phyloP scores from a whole-genome alignment of 331 rosid genomes.

The Rhamnella rubrinervis region DNA sequence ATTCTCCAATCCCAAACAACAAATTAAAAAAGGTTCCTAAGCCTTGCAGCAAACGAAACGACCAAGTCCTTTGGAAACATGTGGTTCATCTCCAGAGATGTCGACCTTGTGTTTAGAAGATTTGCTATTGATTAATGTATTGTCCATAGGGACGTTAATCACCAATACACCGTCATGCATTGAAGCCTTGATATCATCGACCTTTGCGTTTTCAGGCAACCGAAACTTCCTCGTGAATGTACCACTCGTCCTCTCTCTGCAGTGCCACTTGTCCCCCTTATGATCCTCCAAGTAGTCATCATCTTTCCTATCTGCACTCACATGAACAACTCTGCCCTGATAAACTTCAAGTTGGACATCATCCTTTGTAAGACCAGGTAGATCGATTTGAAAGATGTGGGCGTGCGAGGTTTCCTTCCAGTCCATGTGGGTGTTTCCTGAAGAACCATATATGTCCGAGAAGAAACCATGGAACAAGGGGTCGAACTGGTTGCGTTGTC shows the following conservation, averaged over 20 bases:
- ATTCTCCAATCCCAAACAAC: too few species aligned
- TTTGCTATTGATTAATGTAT: constrained; percentile 29
- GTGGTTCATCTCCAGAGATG: constrained; percentile 34
- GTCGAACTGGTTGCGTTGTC: constrained; percentile 19
- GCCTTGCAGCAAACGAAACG: constrained; percentile 61
- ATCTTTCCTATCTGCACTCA: constrained; percentile 43
- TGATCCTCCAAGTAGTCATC: constrained; percentile 9
- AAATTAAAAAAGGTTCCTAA: constrained; percentile 8
- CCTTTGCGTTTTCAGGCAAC: constrained; percentile 51
- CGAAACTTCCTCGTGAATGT: constrained; percentile 40
- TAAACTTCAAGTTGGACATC: constrained; percentile 53
- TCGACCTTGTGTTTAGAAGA: constrained; percentile 24
- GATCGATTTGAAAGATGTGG: constrained; percentile 53
- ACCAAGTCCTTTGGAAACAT: constrained; percentile 41
- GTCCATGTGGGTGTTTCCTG: constrained; percentile 40
- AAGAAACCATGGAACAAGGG: constrained; percentile 17
- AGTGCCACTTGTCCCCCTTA: constrained; percentile 49
- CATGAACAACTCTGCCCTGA: constrained; percentile 35
- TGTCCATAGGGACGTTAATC: constrained; percentile 45
- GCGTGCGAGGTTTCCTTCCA: constrained; percentile 51
- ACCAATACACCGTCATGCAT: constrained; percentile 54
- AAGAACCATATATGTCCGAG: constrained; percentile 2
- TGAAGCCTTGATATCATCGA: constrained; percentile 51
- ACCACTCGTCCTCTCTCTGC: constrained; percentile 47
- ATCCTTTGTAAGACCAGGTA: constrained; percentile 53